These are phyloP conservation scores for Nemania abortiva DNA, from an alignment of 2,329 filamentous ascomycete genomes.

Conservation along the genomic window DNA sequence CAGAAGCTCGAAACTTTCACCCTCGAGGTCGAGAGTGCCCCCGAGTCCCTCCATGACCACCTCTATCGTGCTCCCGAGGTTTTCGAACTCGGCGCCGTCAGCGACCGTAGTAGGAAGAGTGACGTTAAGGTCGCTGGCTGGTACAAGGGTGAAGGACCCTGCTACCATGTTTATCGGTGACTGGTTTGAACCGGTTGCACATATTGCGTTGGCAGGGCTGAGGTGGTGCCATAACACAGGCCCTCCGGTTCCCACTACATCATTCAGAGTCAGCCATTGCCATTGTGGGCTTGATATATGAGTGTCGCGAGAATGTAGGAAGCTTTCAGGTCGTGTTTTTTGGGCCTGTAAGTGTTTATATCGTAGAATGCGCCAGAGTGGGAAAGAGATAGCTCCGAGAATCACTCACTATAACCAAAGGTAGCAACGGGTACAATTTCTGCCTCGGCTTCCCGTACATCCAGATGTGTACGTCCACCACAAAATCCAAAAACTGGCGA, in stretches of 20 bases:
- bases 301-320: not conserved
- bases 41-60: constrained; percentile 62
- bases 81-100: constrained; percentile 64
- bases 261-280: not conserved
- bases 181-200: constrained; percentile 65
- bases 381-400: not conserved
- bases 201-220: constrained; percentile 59
- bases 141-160: constrained; percentile 52
- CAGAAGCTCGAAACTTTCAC: constrained; percentile 54
- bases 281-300: not conserved
- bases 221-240: constrained; percentile 54
- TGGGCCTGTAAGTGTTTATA: not conserved
- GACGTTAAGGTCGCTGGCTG: constrained; percentile 52
- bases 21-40: constrained; percentile 53
- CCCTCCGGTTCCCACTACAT: constrained; percentile 42
- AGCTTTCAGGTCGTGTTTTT: not conserved
- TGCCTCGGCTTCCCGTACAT: constrained; percentile 48
- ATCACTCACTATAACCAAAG: constrained; percentile 49
- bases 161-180: constrained; percentile 68
- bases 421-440: constrained; percentile 47
- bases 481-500: constrained; percentile 48
- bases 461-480: constrained; percentile 49
- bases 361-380: not conserved
- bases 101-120: constrained; percentile 56
- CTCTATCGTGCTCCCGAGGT: constrained; percentile 69